Conservation (phyloP, 1,139 yeast genomes). For the Lodderomyces theae region DNA sequence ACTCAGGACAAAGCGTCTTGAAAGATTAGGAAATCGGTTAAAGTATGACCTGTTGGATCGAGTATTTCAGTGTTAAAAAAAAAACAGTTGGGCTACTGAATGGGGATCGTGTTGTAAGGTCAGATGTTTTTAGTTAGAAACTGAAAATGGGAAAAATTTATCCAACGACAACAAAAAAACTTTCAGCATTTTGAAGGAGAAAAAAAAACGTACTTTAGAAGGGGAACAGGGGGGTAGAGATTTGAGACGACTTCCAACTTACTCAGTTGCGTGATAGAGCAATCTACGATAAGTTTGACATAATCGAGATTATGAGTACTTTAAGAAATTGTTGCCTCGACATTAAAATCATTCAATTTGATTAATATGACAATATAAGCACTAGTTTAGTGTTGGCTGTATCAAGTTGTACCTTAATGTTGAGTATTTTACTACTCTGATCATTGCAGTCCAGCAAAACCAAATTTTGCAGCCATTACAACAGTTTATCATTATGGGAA, state of each 20-base stretch:
- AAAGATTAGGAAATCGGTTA: too few relatives aligned
- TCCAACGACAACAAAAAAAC: constrained; percentile 8
- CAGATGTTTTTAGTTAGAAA: background rate
- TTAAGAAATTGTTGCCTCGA: background rate
- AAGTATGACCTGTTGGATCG: background rate
- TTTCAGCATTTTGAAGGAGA: background rate
- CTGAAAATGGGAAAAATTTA: constrained; percentile 4
- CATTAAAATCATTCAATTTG: background rate
- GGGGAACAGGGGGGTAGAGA: too few relatives aligned
- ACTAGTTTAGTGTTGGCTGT: background rate
- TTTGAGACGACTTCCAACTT: too few relatives aligned
- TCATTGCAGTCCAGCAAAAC: background rate
- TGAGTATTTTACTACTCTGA: background rate
- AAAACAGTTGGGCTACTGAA: background rate
- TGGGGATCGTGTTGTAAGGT: too few relatives aligned
- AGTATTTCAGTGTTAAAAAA: background rate
- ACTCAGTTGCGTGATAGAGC: background rate
- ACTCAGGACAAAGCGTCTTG: too few relatives aligned
- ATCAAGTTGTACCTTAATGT: background rate
- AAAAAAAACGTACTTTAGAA: too few relatives aligned
- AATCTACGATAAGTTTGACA: background rate
- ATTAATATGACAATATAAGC: background rate
- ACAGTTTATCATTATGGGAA: background rate
- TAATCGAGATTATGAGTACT: background rate
- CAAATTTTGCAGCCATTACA: constrained; percentile 1